Conservation (phyloP, 2,329 filamentous ascomycete species). For the Aspergillus uvarum region DNA sequence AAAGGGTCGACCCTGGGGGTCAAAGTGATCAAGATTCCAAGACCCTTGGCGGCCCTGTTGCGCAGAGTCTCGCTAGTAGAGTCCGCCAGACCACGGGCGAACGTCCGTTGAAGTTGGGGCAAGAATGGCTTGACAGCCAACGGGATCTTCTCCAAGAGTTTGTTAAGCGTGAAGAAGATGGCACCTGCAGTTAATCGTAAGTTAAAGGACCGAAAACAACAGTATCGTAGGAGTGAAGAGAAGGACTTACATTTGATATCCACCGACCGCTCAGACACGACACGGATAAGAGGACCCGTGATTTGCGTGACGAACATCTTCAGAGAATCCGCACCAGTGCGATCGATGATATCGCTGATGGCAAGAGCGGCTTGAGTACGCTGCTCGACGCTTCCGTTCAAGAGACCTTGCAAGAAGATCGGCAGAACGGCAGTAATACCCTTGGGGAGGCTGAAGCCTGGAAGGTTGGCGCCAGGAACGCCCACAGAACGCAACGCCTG, state of each 20-base stretch:
- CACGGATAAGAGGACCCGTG: conserved; percentile 93
- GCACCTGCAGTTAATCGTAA: conserved; percentile 58
- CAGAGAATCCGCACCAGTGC: conserved; percentile 80
- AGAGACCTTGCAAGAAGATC: conserved; percentile 95
- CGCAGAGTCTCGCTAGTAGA: conserved; percentile 85
- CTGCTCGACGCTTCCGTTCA: conserved; percentile 94
- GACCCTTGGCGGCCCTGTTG: conserved; percentile 83
- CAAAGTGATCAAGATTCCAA: conserved; percentile 92
- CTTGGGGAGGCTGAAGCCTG: conserved; percentile 88
- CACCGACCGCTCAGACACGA: conserved; percentile 92
- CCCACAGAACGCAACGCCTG: conserved; percentile 86
- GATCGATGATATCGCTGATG: conserved; percentile 93
- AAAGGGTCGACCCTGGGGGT: conserved; percentile 94
- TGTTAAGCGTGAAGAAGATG: conserved; percentile 91
- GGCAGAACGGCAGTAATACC: conserved; percentile 95
- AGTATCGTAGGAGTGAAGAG: not conserved
- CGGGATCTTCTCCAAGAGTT: conserved; percentile 93
- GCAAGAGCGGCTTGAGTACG: conserved; percentile 87
- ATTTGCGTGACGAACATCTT: conserved; percentile 97
- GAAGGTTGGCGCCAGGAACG: conserved; percentile 76
- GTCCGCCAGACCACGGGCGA: conserved; percentile 93
- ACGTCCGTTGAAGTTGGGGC: conserved; percentile 92
- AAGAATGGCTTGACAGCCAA: conserved; percentile 93
- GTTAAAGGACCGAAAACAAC: conserved; percentile 1
- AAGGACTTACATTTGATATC: conserved; percentile 70